Evolutionary conservation across 495 filamentous ascomycete species (phyloP), one percentile per base, ranked within the genome.

Genomic region (Lasiosphaeria hispida): DNA sequence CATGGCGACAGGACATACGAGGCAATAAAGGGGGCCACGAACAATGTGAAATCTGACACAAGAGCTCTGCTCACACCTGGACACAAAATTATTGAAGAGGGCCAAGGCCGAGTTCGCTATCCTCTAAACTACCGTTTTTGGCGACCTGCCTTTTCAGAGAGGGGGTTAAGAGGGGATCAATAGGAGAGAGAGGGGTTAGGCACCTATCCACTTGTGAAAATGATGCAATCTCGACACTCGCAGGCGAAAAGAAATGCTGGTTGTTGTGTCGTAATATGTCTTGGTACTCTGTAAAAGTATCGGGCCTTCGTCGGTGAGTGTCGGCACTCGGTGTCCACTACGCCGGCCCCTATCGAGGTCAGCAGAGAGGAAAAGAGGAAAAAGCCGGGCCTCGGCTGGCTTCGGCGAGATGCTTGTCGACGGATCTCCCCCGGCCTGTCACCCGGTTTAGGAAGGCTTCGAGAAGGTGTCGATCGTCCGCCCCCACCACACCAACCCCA

Each of bases 1-100:
- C 49, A 52, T 33, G 34, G 13, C 49, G 49, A 52, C 49, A 52
- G 49, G 49, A 40, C 33, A 52, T 37, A 52, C 49, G 47, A 49
- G 15, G 10, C 14, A 10, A 30, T 34, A 30, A 30, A 36, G 47
- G 14, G 47, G 23, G 13, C 15, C 39, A 5, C 39, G 39, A n/a
- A 13, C 39, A 41, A 41, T 43, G 15, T 43, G 41, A 43, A 18
- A 43, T 7, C 41, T 18, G 41, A 43, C 41, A 43, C 14, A 51
- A 30, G 23, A 30, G 23, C 23, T 30, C 23, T 30, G 23, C 23
- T 30, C 23, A 5, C 23, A 5, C 23, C 23, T 2, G 23, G 23
- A 5, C 23, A 18, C 35, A 17, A 38, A 18, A 37, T 41, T 18
- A 52, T 52, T 35, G 40, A 9, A 41, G 11, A 37, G n/a, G 8